Evolutionary conservation across 2,329 filamentous ascomycete species (phyloP), one percentile per base, ranked within the genome.

Genomic region (Periconia digitata): DNA sequence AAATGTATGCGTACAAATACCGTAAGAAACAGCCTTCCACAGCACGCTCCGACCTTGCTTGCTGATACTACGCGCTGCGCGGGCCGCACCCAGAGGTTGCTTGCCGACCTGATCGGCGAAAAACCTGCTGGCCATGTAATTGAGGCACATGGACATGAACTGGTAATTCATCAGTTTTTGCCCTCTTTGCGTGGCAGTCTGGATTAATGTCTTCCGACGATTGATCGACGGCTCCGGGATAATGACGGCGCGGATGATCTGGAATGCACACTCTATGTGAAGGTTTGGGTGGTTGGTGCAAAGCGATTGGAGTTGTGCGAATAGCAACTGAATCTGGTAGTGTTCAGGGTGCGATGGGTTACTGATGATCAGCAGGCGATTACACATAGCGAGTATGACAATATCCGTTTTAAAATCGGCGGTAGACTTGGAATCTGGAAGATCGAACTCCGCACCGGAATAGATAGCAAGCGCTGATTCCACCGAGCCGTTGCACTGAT

Each of bases 51-150:
- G 39, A 15, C 46, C 54, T 8, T 56, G 46, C 15, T 62, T 67
- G 7, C 61, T 60, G 16, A 69, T 57, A 3, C 54, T 54, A 7
- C 62, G 44, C 40, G 53, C 70, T 40, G 56, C 73, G 49, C 49
- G 53, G 40, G 58, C 70, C 39, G 79, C 80, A 49, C 78, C 78
- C 38, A 80, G 73, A 2, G 83, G 73, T 55, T 79, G 76, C 32
- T 75, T 72, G 42, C 90, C 90, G 3, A 95, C 84, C 13, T 92
- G 86, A 50, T 87, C 87, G 39, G 86, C 85, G 70, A 92, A 96
- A 62, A 96, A 87, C 43, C 85, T 83, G 63, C 82, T 85, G 44
- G 88, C 87, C 87, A 96, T 95, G 55, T 94, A 85, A 58, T 85
- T 91, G 50, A 96, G 82, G 6, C 87, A 85, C 55, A 96, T 87